A percentile compares a stretch with the other conserved stretches of the same genome.
phyloP scores from a whole-genome alignment of 805 yeast species.

The Hanseniaspora taiwanica region DNA sequence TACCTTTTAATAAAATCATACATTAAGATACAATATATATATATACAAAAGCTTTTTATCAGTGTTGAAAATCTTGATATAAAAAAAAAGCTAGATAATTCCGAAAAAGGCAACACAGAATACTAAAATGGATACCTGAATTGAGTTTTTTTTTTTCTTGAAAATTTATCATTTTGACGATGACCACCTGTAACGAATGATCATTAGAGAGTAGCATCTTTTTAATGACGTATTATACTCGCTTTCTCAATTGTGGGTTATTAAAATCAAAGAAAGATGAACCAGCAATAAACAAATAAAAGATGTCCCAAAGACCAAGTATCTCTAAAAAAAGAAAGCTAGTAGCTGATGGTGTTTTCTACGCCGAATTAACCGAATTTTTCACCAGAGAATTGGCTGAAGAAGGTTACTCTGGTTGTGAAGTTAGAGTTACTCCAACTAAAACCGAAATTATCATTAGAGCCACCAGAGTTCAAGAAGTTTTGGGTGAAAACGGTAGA shows the following conservation, averaged over 20 bases:
- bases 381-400: slow-evolving; percentile 99
- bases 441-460: slow-evolving; percentile 97
- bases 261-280: not conserved
- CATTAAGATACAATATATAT: too few species aligned
- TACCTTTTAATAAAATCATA: too few species aligned
- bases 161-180: too few species aligned
- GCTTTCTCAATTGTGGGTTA: not conserved
- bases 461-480: slow-evolving; percentile 98
- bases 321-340: slow-evolving; percentile 98
- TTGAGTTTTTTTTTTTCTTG: too few species aligned
- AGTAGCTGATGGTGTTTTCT: slow-evolving; percentile 99
- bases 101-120: too few species aligned
- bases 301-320: slow-evolving; percentile 24
- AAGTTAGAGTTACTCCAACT: slow-evolving; percentile 96
- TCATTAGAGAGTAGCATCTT: too few species aligned
- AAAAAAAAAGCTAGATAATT: too few species aligned
- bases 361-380: slow-evolving; percentile 99
- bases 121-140: too few species aligned
- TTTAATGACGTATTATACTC: too few species aligned
- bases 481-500: slow-evolving; percentile 99
- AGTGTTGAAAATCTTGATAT: too few species aligned
- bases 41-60: too few species aligned
- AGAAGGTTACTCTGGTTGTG: slow-evolving; percentile 99
- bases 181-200: too few species aligned
- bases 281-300: slow-evolving; percentile 1